Percentiles rank a stretch among this genome's conserved stretches.
phyloP scores from a whole-genome alignment of 148 eudicot genomes.

The Gaultheria prostrata region DNA sequence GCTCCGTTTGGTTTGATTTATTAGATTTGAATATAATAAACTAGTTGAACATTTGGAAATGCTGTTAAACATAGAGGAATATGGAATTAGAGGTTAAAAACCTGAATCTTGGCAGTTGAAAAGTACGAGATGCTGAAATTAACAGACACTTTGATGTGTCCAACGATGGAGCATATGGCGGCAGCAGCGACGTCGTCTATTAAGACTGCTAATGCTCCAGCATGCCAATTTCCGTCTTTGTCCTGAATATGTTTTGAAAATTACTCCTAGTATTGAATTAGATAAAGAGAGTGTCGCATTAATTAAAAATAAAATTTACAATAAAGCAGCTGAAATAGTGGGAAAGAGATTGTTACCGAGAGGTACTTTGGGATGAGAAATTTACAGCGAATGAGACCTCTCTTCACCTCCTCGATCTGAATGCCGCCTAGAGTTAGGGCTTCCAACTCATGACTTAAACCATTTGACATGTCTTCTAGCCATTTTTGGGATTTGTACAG shows the following conservation, averaged over 20 bases:
- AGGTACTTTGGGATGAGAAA: conserved; percentile 26
- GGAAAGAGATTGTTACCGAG: conserved; percentile 4
- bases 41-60: neutral
- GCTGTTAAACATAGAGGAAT: neutral
- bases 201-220: conserved; percentile 29
- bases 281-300: neutral
- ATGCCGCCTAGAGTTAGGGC: conserved; percentile 20
- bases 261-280: neutral
- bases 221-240: conserved; percentile 24
- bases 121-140: conserved; percentile 23
- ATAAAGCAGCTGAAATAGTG: neutral
- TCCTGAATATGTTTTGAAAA: conserved; percentile 13
- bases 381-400: conserved; percentile 25
- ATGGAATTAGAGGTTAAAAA: neutral
- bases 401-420: conserved; percentile 5
- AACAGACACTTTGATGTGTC: conserved; percentile 20
- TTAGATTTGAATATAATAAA: neutral
- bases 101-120: conserved; percentile 30
- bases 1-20: too few species aligned
- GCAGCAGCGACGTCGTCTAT: conserved; percentile 24
- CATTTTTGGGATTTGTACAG: conserved; percentile 17
- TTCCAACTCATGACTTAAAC: conserved; percentile 23
- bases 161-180: conserved; percentile 10
- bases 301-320: neutral
- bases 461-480: conserved; percentile 24